Evolutionary conservation across 2,329 filamentous ascomycete genomes (phyloP), one percentile per base, ranked within the genome.

Genomic region (Bipolaris sorokiniana): DNA sequence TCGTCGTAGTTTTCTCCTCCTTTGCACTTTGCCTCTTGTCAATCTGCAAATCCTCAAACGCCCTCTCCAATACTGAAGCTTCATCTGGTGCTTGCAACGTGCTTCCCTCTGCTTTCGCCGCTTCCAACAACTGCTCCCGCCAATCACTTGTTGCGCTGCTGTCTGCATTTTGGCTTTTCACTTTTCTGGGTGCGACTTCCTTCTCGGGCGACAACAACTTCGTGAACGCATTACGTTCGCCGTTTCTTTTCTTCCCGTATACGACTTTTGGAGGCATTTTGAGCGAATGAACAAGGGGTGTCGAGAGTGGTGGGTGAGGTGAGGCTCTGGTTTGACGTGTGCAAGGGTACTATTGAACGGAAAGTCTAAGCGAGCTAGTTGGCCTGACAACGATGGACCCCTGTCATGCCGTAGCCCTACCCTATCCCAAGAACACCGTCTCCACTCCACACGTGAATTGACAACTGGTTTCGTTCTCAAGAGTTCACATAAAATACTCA

Each of bases 141-240:
- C 46, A 56, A 20, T 48, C 47, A 11, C 52, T 42, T 49, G 57
- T 36, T 16, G 26, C 44, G 36, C 13, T 51, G 20, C 38, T 58
- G 15, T 16, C 40, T 38, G 37, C 37, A 53, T 48, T 56, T 53
- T 44, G 36, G 36, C 33, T 13, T 33, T 31, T 37, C 2, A 37
- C 11, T 11, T 23, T 37, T 22, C 22, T 42, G 36, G 52, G 26
- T 37, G 52, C 34, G 62, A 45, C 57, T 28, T 66, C 68, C 56
- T 71, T 71, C 42, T 68, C 67, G 5, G 70, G 66, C 15, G 67
- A 68, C 5, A 75, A 47, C 22, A 73, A 69, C 36, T 69, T 70
- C 4, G 63, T 54, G 48, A 67, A 74, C 31, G 59, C 63, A 1
- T 56, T 49, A 51, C 72, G 73, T 3, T 69, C 48, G 6, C 76